These are phyloP conservation scores for Thymus quinquecostatus DNA, from an alignment of 257 asterid genomes.

Conservation along the genomic window DNA sequence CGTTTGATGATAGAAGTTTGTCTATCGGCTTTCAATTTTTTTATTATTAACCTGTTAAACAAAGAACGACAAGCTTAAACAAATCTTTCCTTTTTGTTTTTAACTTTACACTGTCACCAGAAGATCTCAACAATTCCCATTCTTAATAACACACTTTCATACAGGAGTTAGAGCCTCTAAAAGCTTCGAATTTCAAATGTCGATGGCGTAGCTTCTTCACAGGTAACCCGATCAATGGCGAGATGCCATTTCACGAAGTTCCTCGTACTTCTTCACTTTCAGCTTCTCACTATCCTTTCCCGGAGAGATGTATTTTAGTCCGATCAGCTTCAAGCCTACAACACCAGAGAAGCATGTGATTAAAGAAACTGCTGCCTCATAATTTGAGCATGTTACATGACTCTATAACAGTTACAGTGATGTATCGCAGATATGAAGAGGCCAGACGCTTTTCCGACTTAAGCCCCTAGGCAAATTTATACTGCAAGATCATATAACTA, in stretches of 20 bases:
- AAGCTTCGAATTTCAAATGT: neutral
- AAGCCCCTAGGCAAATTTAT: neutral
- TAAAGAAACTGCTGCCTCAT: neutral
- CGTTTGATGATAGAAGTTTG: too few relatives aligned
- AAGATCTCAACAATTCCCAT: neutral
- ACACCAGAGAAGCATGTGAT: constrained; percentile 15
- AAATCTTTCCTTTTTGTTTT: too few relatives aligned
- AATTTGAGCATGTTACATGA: neutral
- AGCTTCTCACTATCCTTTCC: constrained; percentile 47
- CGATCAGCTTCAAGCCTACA: constrained; percentile 81
- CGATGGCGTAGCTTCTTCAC: neutral
- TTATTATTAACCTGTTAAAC: too few relatives aligned
- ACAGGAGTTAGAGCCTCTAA: neutral
- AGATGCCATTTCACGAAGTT: constrained; percentile 61
- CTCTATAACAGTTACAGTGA: neutral
- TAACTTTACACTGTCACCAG: too few relatives aligned
- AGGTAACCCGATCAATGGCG: constrained; percentile 41
- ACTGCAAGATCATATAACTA: neutral
- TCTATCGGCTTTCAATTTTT: too few relatives aligned
- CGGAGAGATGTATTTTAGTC: constrained; percentile 76
- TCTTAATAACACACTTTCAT: neutral
- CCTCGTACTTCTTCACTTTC: constrained; percentile 72
- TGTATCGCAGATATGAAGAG: neutral
- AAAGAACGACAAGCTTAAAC: too few relatives aligned
- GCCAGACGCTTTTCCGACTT: neutral